phyloP scores from a whole-genome alignment of 148 eudicot species.

The Rhododendron mucronatum region DNA sequence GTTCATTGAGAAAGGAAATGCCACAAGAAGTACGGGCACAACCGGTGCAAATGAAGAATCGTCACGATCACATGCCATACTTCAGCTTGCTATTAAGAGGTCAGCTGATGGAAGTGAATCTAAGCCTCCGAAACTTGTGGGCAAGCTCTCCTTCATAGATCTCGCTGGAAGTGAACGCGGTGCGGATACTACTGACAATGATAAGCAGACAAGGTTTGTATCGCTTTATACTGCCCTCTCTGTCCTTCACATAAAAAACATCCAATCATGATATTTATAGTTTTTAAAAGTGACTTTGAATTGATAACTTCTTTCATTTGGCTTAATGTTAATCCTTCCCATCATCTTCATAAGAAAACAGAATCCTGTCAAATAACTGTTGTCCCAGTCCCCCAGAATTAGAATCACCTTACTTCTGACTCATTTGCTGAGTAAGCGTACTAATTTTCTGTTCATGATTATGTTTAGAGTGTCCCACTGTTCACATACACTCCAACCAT shows the following conservation, averaged over 20 bases:
- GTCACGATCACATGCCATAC: conserved; percentile 97
- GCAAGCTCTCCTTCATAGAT: conserved; percentile 97
- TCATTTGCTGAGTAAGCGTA: background rate
- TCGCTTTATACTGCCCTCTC: background rate
- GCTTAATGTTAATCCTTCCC: background rate
- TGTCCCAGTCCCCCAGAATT: background rate
- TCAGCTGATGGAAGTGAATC: conserved; percentile 68
- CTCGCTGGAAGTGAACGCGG: conserved; percentile 99
- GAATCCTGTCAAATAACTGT: background rate
- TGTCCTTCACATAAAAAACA: background rate
- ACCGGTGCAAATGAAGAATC: conserved; percentile 99
- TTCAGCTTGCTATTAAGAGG: conserved; percentile 86
- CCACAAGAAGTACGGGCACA: conserved; percentile 93
- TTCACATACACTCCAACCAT: background rate
- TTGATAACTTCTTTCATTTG: background rate
- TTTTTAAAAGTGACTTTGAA: background rate
- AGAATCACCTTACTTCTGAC: background rate
- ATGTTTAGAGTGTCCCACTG: background rate
- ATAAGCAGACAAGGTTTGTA: conserved; percentile 92
- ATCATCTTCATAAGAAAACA: background rate
- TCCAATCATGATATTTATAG: background rate
- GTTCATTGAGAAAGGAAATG: conserved; percentile 90
- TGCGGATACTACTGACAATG: conserved; percentile 97
- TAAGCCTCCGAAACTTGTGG: conserved; percentile 76
- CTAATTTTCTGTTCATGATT: background rate